These are phyloP conservation scores for Xylariales sp. DNA, from an alignment of 2,329 filamentous ascomycete species.

Conservation along the genomic window DNA sequence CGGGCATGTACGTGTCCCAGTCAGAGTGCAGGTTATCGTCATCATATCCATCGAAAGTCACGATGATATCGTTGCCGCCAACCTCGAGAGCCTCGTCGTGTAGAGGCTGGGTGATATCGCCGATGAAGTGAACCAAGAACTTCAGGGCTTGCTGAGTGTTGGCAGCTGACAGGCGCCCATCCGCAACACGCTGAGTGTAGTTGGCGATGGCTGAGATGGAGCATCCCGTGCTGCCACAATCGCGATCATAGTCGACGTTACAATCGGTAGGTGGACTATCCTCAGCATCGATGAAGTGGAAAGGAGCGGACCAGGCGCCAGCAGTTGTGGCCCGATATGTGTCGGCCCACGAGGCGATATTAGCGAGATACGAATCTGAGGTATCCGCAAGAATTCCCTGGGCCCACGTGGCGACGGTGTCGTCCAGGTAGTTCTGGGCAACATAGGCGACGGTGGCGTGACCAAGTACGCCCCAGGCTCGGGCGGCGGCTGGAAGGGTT, in stretches of 20 bases:
- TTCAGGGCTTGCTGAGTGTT: constrained; percentile 10
- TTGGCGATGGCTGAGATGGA: constrained; percentile 48
- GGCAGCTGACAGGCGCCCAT: constrained; percentile 11
- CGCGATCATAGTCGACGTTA: constrained; percentile 52
- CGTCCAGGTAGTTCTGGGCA: constrained; percentile 41
- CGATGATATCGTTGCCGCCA: constrained; percentile 53
- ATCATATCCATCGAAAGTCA: constrained; percentile 43
- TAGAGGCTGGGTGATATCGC: constrained; percentile 52
- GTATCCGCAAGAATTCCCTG: constrained; percentile 38
- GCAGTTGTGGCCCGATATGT: constrained; percentile 36
- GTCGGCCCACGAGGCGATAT: constrained; percentile 48
- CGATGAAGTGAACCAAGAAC: constrained; percentile 40
- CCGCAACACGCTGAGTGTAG: constrained; percentile 15
- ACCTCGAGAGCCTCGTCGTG: constrained; percentile 47
- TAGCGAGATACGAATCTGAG: constrained; percentile 41
- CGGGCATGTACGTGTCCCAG: constrained; percentile 58
- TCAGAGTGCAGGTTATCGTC: constrained; percentile 54
- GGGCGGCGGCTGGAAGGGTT: constrained; percentile 13
- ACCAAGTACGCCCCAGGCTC: constrained; percentile 40
- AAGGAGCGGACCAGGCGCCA: constrained; percentile 37
- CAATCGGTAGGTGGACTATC: constrained; percentile 56
- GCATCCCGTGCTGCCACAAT: constrained; percentile 56
- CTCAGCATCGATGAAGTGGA: constrained; percentile 50
- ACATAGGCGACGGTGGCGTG: constrained; percentile 52
- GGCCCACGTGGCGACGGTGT: constrained; percentile 35